A percentile compares a stretch with the other conserved stretches of the same genome.
Evolutionary conservation across 257 asterid genomes (phyloP).

Genomic region (Mitragyna speciosa): DNA sequence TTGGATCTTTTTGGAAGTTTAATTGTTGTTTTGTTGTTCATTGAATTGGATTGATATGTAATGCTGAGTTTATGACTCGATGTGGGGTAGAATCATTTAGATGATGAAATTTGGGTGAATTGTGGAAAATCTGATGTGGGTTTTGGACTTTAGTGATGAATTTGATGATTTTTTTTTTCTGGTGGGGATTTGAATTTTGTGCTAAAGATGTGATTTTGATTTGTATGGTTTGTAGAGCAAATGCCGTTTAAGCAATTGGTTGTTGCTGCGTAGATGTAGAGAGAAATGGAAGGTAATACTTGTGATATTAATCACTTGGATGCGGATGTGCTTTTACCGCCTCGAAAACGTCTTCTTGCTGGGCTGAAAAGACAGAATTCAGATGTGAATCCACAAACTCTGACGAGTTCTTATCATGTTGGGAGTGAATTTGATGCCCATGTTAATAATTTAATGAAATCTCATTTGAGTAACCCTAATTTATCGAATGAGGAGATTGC

Average conservation of each 20-base stretch:
- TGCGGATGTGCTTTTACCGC: constrained; percentile 89
- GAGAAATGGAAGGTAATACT: constrained; percentile 58
- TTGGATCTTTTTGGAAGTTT: background rate
- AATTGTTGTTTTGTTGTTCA: constrained; percentile 16
- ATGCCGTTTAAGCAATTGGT: constrained; percentile 32
- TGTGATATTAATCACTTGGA: constrained; percentile 67
- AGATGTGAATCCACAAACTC: constrained; percentile 55
- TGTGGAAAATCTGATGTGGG: constrained; percentile 27
- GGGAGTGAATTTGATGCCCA: constrained; percentile 41
- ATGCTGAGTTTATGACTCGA: constrained; percentile 24
- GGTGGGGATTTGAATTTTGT: constrained; percentile 22
- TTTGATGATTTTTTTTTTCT: constrained; percentile 4
- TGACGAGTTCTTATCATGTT: constrained; percentile 34
- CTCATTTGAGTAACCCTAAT: constrained; percentile 47
- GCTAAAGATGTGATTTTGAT: constrained; percentile 31
- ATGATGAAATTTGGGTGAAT: constrained; percentile 30
- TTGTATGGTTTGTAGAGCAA: constrained; percentile 33
- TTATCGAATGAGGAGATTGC: constrained; percentile 67
- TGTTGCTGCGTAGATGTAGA: constrained; percentile 49
- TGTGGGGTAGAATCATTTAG: constrained; percentile 14
- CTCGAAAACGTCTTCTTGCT: constrained; percentile 89
- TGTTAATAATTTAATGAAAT: constrained; percentile 46
- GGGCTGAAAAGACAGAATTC: constrained; percentile 83
- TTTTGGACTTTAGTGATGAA: constrained; percentile 20
- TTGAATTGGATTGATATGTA: constrained; percentile 22